Conservation (phyloP, 2,329 filamentous ascomycete species). For the Sarocladium brachiariae region DNA sequence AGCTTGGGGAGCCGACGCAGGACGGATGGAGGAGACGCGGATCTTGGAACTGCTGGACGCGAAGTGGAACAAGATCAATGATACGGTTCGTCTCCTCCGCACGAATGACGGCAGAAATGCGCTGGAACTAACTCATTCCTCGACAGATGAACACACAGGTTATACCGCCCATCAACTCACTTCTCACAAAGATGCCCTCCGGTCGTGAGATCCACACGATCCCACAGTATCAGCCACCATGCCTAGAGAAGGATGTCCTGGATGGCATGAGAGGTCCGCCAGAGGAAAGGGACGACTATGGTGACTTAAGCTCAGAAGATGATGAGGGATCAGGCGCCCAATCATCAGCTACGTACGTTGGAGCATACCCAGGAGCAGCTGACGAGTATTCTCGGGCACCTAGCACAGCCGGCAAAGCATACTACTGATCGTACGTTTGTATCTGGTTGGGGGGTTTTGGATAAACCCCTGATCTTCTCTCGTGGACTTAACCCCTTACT, state of each 20-base stretch:
- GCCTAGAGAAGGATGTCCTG: conserved; percentile 58
- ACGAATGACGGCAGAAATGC: accelerated
- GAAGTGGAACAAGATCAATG: conserved; percentile 91
- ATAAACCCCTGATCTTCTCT: no score
- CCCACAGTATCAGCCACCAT: conserved; percentile 59
- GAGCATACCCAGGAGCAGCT: conserved; percentile 44
- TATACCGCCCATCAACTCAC: conserved; percentile 63
- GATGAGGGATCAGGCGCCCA: conserved; percentile 20
- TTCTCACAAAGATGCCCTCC: conserved; percentile 75
- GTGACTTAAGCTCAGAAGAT: conserved; percentile 32
- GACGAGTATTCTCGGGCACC: conserved; percentile 27
- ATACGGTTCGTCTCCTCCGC: conserved; percentile 60
- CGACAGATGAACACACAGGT: conserved; percentile 69
- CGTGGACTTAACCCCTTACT: no score
- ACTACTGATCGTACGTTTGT: conserved; percentile 21
- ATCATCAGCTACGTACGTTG: conserved; percentile 28
- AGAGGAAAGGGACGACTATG: conserved; percentile 26
- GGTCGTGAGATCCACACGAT: conserved; percentile 78
- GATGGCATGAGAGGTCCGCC: conserved; percentile 46
- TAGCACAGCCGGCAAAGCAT: conserved; percentile 24
- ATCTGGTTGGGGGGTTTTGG: no score
- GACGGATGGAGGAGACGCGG: conserved; percentile 74
- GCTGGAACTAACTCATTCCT: conserved; percentile 11
- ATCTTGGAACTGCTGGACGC: conserved; percentile 79
- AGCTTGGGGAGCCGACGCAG: conserved; percentile 76